Evolutionary conservation across 1,284 basidiomycete species (phyloP).

Genomic region (Naganishia cerealis): DNA sequence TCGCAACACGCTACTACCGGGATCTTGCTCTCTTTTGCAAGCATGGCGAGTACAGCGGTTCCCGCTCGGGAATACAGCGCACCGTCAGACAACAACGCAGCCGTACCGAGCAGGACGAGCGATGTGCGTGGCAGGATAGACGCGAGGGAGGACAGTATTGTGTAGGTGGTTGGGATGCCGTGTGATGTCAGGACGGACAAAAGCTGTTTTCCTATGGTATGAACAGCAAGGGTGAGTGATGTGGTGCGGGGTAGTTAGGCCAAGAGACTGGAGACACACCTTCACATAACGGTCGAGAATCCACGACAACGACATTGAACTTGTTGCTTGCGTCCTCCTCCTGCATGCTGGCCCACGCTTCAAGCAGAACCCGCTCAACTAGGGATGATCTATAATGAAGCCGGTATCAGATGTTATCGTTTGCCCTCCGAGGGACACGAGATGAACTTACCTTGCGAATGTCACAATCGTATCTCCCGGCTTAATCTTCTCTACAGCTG

Average conservation of each 20-base stretch:
- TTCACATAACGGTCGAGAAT: conserved; percentile 89
- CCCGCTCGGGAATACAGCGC: conserved; percentile 91
- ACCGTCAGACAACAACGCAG: conserved; percentile 91
- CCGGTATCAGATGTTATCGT: neutral
- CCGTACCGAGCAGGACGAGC: conserved; percentile 85
- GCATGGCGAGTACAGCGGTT: conserved; percentile 93
- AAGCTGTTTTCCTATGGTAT: conserved; percentile 68
- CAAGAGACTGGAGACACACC: conserved; percentile 58
- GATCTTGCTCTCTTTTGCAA: conserved; percentile 82
- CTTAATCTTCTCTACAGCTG: conserved; percentile 87
- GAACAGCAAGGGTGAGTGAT: neutral
- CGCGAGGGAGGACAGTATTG: conserved; percentile 82
- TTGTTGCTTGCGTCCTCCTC: conserved; percentile 62
- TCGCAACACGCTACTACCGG: conserved; percentile 97
- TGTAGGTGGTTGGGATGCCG: conserved; percentile 85
- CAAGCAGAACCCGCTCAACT: conserved; percentile 83
- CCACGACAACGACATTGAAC: conserved; percentile 91
- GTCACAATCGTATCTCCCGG: conserved; percentile 90
- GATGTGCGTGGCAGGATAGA: conserved; percentile 76
- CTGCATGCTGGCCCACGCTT: conserved; percentile 64
- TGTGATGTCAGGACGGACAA: conserved; percentile 70
- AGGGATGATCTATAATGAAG: conserved; percentile 75
- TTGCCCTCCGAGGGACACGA: neutral
- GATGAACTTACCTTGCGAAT: conserved; percentile 70
- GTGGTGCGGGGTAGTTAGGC: neutral